Percentiles rank a stretch among this genome's conserved stretches.
phyloP scores from a whole-genome alignment of 495 filamentous ascomycete genomes.

The Schizothecium vesticola region DNA sequence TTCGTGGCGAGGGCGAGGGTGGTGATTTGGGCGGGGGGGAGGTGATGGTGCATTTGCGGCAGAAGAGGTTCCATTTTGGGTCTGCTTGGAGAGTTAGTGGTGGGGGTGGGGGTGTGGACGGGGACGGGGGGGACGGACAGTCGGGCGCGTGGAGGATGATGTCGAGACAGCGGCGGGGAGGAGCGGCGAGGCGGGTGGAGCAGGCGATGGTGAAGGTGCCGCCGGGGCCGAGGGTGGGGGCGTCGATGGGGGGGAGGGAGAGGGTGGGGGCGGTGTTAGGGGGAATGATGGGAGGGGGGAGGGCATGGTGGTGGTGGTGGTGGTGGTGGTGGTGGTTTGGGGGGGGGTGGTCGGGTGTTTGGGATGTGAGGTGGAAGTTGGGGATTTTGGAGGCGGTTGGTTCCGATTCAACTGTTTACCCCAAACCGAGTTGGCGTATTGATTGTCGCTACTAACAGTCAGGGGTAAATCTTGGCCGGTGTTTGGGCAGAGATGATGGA shows the following conservation, averaged over 20 bases:
- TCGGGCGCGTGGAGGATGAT: conserved; percentile 20
- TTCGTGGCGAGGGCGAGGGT: conserved; percentile 22
- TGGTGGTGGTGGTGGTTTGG: neutral
- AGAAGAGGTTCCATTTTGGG: conserved; percentile 35
- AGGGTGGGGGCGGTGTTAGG: neutral
- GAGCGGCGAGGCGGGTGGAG: conserved; percentile 26
- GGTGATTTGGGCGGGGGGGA: neutral
- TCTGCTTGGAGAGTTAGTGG: conserved; percentile 14
- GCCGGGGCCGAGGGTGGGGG: conserved; percentile 27
- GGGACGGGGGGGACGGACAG: conserved; percentile 13
- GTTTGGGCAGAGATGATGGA: neutral
- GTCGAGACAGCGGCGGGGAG: conserved; percentile 24
- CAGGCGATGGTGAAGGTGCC: conserved; percentile 28
- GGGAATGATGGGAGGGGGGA: conserved; percentile 6
- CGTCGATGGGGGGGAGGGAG: conserved; percentile 16
- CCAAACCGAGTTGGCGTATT: neutral
- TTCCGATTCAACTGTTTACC: neutral
- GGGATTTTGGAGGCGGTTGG: too few species aligned
- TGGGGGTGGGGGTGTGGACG: neutral
- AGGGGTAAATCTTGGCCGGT: neutral
- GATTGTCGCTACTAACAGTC: neutral
- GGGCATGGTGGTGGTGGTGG: neutral
- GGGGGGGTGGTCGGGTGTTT: neutral
- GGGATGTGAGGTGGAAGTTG: neutral
- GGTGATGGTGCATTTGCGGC: conserved; percentile 17